phyloP scores from a whole-genome alignment of 2,329 filamentous ascomycete species.

The Corinectria fuckeliana region DNA sequence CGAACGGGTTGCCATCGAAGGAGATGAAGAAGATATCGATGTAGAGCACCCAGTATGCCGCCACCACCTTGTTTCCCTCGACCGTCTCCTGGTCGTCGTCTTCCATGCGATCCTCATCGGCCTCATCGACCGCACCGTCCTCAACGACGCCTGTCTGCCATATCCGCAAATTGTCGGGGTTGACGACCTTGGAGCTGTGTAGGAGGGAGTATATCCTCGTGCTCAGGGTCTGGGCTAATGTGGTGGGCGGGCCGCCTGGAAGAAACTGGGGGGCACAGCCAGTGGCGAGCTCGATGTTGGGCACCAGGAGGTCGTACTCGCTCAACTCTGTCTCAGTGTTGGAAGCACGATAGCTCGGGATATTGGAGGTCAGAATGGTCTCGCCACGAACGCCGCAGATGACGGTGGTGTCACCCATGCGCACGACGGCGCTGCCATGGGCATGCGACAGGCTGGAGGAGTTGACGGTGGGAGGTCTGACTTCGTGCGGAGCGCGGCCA shows the following conservation, averaged over 20 bases:
- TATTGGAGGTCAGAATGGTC: slow-evolving; percentile 76
- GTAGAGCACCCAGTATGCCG: slow-evolving; percentile 94
- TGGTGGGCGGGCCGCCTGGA: slow-evolving; percentile 80
- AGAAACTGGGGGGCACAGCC: slow-evolving; percentile 87
- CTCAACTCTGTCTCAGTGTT: slow-evolving; percentile 55
- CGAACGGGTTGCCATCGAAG: slow-evolving; percentile 89
- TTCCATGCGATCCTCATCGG: slow-evolving; percentile 51
- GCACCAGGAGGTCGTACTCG: slow-evolving; percentile 79
- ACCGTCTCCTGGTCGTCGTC: slow-evolving; percentile 44
- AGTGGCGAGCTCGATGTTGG: slow-evolving; percentile 91
- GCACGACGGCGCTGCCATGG: slow-evolving; percentile 87
- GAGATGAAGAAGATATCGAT: slow-evolving; percentile 96
- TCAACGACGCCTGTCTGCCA: slow-evolving; percentile 64
- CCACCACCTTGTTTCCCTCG: slow-evolving; percentile 57
- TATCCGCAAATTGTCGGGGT: slow-evolving; percentile 74
- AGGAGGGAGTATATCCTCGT: slow-evolving; percentile 80
- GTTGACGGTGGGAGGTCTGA: slow-evolving; percentile 78
- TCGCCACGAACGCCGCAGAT: slow-evolving; percentile 92
- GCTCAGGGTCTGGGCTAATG: slow-evolving; percentile 83
- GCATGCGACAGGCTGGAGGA: slow-evolving; percentile 85
- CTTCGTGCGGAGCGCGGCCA: slow-evolving; percentile 73
- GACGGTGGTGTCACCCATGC: slow-evolving; percentile 89
- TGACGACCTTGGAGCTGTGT: slow-evolving; percentile 72
- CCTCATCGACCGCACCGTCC: slow-evolving; percentile 54
- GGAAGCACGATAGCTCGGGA: slow-evolving; percentile 67